Evolutionary conservation across 441 rosid genomes (phyloP).

Genomic region (Gossypium trilobum): DNA sequence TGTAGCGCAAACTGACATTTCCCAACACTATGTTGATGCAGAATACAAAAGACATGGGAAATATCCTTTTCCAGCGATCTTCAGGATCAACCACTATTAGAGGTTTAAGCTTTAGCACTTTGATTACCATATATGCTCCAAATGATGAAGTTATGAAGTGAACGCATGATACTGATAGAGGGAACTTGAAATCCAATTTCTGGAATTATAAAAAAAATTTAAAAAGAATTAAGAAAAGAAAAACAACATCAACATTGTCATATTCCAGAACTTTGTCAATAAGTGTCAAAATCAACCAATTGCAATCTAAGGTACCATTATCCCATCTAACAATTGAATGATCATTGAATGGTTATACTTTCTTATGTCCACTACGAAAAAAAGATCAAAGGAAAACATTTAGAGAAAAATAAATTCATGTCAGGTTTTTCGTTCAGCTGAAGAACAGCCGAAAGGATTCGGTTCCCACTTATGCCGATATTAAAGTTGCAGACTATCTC

Average conservation of each 20-base stretch:
- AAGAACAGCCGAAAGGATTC: neutral
- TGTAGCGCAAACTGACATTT: slow-evolving; percentile 81
- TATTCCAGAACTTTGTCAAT: neutral
- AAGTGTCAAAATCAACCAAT: slow-evolving; percentile 2
- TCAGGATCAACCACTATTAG: slow-evolving; percentile 73
- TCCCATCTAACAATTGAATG: neutral
- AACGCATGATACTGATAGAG: slow-evolving; percentile 73
- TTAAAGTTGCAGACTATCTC: neutral
- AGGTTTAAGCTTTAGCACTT: slow-evolving; percentile 85
- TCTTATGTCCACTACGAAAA: neutral
- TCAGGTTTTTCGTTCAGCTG: neutral
- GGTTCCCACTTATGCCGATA: neutral
- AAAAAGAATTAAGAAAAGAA: neutral
- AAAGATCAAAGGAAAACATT: neutral
- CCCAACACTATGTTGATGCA: slow-evolving; percentile 94
- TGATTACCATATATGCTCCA: slow-evolving; percentile 84
- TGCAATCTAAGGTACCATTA: neutral
- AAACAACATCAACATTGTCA: neutral
- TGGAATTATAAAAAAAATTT: slow-evolving; percentile 16
- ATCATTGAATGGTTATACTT: neutral
- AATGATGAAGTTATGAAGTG: slow-evolving; percentile 94
- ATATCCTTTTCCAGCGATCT: slow-evolving; percentile 93
- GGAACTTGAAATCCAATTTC: slow-evolving; percentile 95
- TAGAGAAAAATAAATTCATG: neutral
- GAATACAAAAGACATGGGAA: slow-evolving; percentile 96